Evolutionary conservation across 176 grass and related monocot species (phyloP).

Genomic region (Areca catechu): DNA sequence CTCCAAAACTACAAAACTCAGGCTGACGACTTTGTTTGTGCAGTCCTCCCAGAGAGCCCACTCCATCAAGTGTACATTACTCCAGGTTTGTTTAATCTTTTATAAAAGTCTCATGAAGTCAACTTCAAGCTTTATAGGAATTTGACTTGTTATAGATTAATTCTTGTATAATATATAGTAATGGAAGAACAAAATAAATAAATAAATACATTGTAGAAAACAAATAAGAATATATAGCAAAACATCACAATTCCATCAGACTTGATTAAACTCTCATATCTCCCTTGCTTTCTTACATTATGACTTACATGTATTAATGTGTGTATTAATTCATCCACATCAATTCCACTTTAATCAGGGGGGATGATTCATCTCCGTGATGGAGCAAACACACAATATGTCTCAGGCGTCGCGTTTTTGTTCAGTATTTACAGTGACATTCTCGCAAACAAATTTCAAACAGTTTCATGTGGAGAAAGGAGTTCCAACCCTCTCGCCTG

Average conservation of each 20-base stretch:
- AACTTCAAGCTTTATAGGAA: no score
- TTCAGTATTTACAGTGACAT: slow-evolving; percentile 57
- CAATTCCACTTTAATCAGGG: slow-evolving; percentile 5
- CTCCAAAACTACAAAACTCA: slow-evolving; percentile 63
- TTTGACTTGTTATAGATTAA: no score
- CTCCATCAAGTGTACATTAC: slow-evolving; percentile 77
- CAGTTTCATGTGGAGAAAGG: slow-evolving; percentile 44
- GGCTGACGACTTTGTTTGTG: slow-evolving; percentile 80
- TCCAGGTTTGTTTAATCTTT: slow-evolving; percentile 27
- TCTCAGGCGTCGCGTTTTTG: slow-evolving; percentile 61
- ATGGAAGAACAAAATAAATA: no score
- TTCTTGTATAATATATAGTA: no score
- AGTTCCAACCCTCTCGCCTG: slow-evolving; percentile 31
- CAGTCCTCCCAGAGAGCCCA: slow-evolving; percentile 66
- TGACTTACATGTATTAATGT: no score
- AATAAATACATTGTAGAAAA: no score
- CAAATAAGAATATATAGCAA: no score
- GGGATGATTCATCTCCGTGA: slow-evolving; percentile 87
- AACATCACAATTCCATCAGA: no score
- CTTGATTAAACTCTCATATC: no score
- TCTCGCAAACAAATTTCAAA: slow-evolving; percentile 36
- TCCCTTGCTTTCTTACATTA: no score
- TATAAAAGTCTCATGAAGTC: no score
- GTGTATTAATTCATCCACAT: neutral
- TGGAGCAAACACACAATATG: slow-evolving; percentile 93